Conservation (phyloP, 805 yeast species). For the Grigorovia jiainica region DNA sequence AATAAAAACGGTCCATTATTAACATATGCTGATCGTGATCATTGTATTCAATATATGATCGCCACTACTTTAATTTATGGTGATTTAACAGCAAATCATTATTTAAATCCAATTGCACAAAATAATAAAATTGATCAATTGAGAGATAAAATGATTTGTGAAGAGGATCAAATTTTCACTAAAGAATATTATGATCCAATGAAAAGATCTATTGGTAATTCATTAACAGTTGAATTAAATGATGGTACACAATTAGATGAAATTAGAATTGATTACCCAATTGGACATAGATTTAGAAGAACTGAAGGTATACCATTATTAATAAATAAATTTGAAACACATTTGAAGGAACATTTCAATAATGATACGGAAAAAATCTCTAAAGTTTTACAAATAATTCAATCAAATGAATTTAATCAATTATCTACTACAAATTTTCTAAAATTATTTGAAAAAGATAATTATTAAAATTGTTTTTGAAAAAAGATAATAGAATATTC, state of each 20-base stretch:
- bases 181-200: constrained; percentile 46
- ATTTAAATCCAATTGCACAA: constrained; percentile 40
- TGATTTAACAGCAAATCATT: constrained; percentile 48
- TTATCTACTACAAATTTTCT: constrained; percentile 42
- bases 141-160: constrained; percentile 46
- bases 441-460: too few species aligned
- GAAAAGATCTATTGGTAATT: constrained; percentile 50
- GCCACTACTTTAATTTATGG: constrained; percentile 50
- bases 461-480: too few species aligned
- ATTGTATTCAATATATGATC: constrained; percentile 55
- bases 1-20: constrained; percentile 51
- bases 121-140: constrained; percentile 44
- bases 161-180: constrained; percentile 40
- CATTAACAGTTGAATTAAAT: constrained; percentile 39
- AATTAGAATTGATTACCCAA: constrained; percentile 45
- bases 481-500: too few species aligned
- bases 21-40: constrained; percentile 58
- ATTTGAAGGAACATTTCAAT: constrained; percentile 37
- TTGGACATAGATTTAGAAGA: constrained; percentile 50
- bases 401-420: constrained; percentile 22
- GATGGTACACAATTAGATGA: constrained; percentile 48
- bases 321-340: constrained; percentile 41
- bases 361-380: constrained; percentile 29
- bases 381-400: constrained; percentile 32
- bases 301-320: constrained; percentile 51